Evolutionary conservation across 2,329 filamentous ascomycete genomes (phyloP), one percentile per base, ranked within the genome.

Genomic region (Colletotrichum acutatum): DNA sequence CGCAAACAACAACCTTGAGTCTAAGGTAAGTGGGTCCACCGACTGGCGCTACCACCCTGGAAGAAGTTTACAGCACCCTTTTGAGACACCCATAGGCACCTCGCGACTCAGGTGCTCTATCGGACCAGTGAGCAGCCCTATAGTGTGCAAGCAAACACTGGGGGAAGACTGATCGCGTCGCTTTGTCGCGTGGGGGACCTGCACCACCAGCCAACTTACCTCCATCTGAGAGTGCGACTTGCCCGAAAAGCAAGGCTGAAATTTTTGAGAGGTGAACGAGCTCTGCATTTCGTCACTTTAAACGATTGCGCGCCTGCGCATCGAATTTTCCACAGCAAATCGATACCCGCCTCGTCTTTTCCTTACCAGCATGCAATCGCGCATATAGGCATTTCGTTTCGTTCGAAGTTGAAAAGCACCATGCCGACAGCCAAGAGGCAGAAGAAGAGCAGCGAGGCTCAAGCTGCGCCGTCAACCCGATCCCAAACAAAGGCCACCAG

Each of bases 341-440:
- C 28, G 46, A 49, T 53, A 61, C 61, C 52, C 49, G 32, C 32
- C 52, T 34, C 9, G 28, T 26, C 28, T 30, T 58, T 16, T 14
- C 7, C 46, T 60, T 16, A 26, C 37, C 57, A 28, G 58, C 42
- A 67, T 72, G 71, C 68, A 52, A 72, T 42, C 46, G 68, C 68
- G 58, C 66, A 56, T 6, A 46, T 24, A 46, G 22, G 30, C 46
- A 22, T 28, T 37, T 26, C 42, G 4, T 46, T 12, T 52, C 37
- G 49, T 68, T n/a, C 42, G 16, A 32, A 71, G 34, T 24, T 71
- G 61, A 74, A 70, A 28, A 37, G 54, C 73, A 71, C 75, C 75
- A 90, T 91, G 89, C 89, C 89, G 77, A 89, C 85, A 76, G 87
- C 89, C 74, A 91, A 91, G 83, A 86, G 89, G 80, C 86, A 88